Evolutionary conservation across 306 rosid species (phyloP), one percentile per base, ranked within the genome.

Genomic region (Psophocarpus tetragonolobus): DNA sequence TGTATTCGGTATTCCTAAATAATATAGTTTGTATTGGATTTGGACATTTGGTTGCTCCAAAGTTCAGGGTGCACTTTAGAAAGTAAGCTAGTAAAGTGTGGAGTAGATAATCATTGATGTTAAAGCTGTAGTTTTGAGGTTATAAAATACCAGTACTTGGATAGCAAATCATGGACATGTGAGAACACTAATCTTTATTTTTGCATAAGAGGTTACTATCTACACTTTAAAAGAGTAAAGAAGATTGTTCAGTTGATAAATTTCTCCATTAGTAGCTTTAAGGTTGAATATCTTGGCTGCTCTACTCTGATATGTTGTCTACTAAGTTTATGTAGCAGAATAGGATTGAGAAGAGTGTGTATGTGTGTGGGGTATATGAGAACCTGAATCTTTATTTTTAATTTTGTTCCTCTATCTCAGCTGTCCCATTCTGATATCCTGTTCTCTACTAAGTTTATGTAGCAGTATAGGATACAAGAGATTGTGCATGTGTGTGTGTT

Each of bases 251-350:
- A 30, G 17, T 7, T 74, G 39, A 61, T 73, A 68, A 24, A 38
- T 57, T 71, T 57, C 58, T 56, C 48, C 44, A 36, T 30, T 1
- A 20, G 12, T 73, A 42, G 73, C 35, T 10, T 12, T 32, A 53
- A 15, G 26, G 78, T 8, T 65, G 77, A 83, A 64, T 66, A 14
- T 45, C 41, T 72, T 9, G 26, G 12, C 72, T 65, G 27, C 56
- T 82, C 5, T 47, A 54, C 35, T 77, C 30, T 42, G 50, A 33
- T 61, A 29, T 77, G 47, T 68, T 71, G 47, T 66, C 56, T 66
- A 30, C 29, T 41, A 41, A 53, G 24, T 63, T 39, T 47, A 44
- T 63, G 38, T 13, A 13, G 27, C n/a, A 53, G 17, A 54, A 57
- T 60, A 32, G 23, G 63, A 21, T n/a, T n/a, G n/a, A 15, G 64